A percentile compares a stretch with the other conserved stretches of the same genome.
These are phyloP conservation scores for Apiotrichum brassicae DNA, from an alignment of 1,284 basidiomycete genomes.

Conservation along the genomic window DNA sequence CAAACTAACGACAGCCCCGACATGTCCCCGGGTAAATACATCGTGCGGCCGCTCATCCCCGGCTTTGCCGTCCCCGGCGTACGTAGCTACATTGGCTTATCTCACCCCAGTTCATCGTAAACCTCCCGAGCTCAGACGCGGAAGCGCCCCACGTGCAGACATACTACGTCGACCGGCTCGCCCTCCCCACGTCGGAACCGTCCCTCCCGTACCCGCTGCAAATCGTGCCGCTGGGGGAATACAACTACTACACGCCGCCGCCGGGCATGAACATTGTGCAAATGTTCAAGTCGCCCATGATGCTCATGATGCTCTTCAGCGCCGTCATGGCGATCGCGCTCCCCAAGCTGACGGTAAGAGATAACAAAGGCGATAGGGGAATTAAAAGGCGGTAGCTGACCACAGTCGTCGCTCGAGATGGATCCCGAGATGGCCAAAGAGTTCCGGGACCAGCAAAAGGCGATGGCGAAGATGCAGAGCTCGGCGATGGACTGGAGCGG, in stretches of 20 bases:
- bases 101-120: conserved; percentile 24
- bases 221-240: conserved; percentile 54
- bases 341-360: conserved; percentile 69
- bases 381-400: no score
- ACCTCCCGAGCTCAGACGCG: conserved; percentile 10
- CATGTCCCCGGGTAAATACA: conserved; percentile 25
- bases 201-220: conserved; percentile 65
- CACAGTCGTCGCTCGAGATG: conserved; percentile 60
- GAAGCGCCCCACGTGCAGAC: conserved; percentile 51
- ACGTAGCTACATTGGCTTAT: conserved; percentile 5
- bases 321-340: conserved; percentile 66
- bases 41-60: conserved; percentile 31
- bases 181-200: conserved; percentile 55
- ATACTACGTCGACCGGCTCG: conserved; percentile 56
- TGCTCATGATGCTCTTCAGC: conserved; percentile 69
- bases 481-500: conserved; percentile 33
- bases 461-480: conserved; percentile 55
- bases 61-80: conserved; percentile 30
- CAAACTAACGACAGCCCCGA: not conserved
- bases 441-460: conserved; percentile 61
- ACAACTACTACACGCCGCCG: conserved; percentile 64
- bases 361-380: not conserved
- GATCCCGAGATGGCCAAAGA: conserved; percentile 70
- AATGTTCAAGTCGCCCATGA: conserved; percentile 82
- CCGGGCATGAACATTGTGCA: conserved; percentile 63